Evolutionary conservation across 2,329 filamentous ascomycete species (phyloP).

Genomic region (Parastagonospora nodorum): DNA sequence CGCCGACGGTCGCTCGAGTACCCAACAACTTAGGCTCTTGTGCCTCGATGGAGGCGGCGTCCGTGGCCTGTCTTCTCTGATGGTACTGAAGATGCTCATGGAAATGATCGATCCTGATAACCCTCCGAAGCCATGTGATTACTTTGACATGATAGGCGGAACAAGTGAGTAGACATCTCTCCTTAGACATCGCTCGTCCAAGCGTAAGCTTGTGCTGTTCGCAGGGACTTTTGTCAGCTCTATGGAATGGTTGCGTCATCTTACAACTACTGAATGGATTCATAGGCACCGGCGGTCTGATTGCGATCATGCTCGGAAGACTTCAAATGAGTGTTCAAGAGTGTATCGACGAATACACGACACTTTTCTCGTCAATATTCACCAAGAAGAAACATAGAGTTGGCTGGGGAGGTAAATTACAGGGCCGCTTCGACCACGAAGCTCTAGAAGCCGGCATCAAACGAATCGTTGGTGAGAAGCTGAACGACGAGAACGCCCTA

Average conservation of each 20-base stretch:
- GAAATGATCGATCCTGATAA: not conserved
- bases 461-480: no score
- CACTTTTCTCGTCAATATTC: conserved; percentile 10
- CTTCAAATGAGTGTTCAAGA: conserved; percentile 20
- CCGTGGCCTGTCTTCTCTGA: conserved; percentile 28
- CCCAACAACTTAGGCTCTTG: no score
- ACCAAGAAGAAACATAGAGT: not conserved
- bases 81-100: conserved; percentile 29
- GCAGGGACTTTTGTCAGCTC: no score
- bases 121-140: conserved; percentile 15
- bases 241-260: conserved; percentile 6
- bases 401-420: conserved; percentile 1
- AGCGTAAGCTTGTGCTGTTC: no score
- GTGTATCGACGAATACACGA: conserved; percentile 15
- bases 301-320: conserved; percentile 25
- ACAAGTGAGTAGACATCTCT: conserved; percentile 17
- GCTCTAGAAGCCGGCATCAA: conserved; percentile 3
- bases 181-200: no score
- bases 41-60: conserved; percentile 32
- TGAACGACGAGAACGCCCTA: no score
- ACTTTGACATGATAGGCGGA: conserved; percentile 28
- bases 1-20: no score
- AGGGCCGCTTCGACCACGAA: conserved; percentile 10
- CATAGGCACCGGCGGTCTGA: conserved; percentile 15
- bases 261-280: no score